Conservation (phyloP, 108 stramenopile species). For the Conticribra guillardii region DNA sequence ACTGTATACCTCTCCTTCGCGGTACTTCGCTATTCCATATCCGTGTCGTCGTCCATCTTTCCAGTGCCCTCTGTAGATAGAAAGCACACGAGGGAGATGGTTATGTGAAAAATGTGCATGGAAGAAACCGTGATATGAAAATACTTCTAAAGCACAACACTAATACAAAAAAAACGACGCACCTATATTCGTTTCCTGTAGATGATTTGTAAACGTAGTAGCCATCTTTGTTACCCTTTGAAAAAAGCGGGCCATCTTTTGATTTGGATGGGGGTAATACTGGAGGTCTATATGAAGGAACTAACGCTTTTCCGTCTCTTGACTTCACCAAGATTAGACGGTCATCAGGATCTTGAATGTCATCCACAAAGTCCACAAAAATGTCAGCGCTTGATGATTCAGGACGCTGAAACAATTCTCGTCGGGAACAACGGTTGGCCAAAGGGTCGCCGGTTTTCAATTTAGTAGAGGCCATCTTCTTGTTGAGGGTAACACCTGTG, state of each 20-base stretch:
- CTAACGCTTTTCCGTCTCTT: conserved; percentile 16
- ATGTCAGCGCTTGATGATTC: neutral
- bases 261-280: conserved; percentile 15
- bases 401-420: conserved; percentile 25
- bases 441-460: conserved; percentile 12
- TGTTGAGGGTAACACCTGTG: neutral
- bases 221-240: conserved; percentile 39
- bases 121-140: neutral
- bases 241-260: conserved; percentile 18
- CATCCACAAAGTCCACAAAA: neutral
- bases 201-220: conserved; percentile 40
- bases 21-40: conserved; percentile 35
- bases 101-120: too few relatives aligned
- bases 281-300: conserved; percentile 34
- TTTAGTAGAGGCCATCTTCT: neutral
- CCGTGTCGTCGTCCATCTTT: conserved; percentile 44
- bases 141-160: neutral
- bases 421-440: conserved; percentile 21
- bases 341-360: neutral
- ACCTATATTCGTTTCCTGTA: conserved; percentile 28
- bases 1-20: conserved; percentile 40
- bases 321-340: conserved; percentile 28
- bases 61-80: conserved; percentile 35
- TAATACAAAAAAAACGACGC: neutral
- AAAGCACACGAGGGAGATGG: too few relatives aligned